These are phyloP conservation scores for Saccharomycopsis fibuligera DNA, from an alignment of 805 yeast genomes.

Conservation along the genomic window DNA sequence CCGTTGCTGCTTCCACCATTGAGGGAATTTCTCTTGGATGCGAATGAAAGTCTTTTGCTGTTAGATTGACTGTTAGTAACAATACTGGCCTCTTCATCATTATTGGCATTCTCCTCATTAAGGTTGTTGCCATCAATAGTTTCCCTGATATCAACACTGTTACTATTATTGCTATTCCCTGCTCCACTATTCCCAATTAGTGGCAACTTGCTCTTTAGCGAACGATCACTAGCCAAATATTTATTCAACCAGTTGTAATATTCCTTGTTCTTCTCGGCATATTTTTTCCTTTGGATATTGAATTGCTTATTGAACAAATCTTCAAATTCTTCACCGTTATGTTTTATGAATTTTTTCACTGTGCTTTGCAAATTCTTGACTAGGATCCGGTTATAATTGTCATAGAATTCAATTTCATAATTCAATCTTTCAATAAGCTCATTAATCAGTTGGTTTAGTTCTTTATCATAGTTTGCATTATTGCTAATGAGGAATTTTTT, in stretches of 20 bases:
- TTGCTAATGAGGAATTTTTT: constrained; percentile 17
- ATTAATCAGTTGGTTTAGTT: constrained; percentile 2
- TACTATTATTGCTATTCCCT: not conserved
- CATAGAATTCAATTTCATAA: constrained; percentile 6
- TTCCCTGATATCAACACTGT: not conserved
- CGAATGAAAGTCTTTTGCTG: constrained; percentile 9
- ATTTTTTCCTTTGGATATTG: constrained; percentile 5
- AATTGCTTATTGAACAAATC: constrained; percentile 8
- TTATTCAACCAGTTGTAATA: constrained; percentile 18
- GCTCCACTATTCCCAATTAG: not conserved
- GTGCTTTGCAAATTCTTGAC: not conserved
- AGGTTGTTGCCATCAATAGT: not conserved
- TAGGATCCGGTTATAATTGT: constrained; percentile 5
- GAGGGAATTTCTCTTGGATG: constrained; percentile 7
- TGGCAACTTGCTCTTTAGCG: constrained; percentile 5
- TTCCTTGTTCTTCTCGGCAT: constrained; percentile 15
- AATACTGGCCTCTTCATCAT: constrained; percentile 6
- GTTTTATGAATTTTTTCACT: not conserved
- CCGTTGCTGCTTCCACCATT: not conserved
- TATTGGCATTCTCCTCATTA: not conserved
- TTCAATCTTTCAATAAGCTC: constrained; percentile 7
- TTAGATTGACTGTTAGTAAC: not conserved
- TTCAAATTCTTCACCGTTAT: not conserved
- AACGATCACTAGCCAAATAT: constrained; percentile 10
- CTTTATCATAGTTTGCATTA: constrained; percentile 7